Base-by-base conservation (phyloP, 306 rosid genomes). In the Hippophae tibetana region DNA sequence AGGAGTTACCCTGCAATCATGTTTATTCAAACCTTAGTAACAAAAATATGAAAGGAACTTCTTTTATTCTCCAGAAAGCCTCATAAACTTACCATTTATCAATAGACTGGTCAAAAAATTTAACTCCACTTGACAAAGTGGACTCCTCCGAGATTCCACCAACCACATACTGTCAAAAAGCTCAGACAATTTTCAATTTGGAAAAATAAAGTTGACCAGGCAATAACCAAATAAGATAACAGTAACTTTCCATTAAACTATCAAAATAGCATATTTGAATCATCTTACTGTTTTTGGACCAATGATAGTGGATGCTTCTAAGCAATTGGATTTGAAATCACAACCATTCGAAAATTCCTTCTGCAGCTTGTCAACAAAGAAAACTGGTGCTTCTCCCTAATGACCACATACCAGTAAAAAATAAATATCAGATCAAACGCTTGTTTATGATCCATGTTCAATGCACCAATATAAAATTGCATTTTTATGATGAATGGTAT, bases 301-400 rank as follows among this genome's bases (percentile, higher is more conserved):
- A 41, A 82, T 41, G 13, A 59, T 69, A 31, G 78, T 59, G 60
- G 73, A 31, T 42, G 87, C 63, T 72, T 78, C 77, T 58, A 70
- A 58, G 49, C 82, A 57, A 62, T 76, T 78, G 11, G 83, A 72
- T 63, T 85, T 79, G 43, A 78, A 76, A 62, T 79, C 87, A 64
- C 76, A 73, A 60, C 79, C 96, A 61, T 71, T 67, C 26, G 70
- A 60, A 67, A 70, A 65, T 66, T 68, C 89, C 69, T 73, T 69
- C 57, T 76, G 85, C 63, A 75, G 69, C 66, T 72, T 95, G 57
- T 85, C 85, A 74, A 68, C 83, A 60, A 73, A 68, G 69, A 92
- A 83, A 54, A 82, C 85, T 3, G 96, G 95, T 46, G 99, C 96
- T 78, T 85, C 84, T 38, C 99, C 99, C 99, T 92, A 69, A 56